Evolutionary conservation across 2,329 filamentous ascomycete genomes (phyloP).

Genomic region (Emmonsia crescens): DNA sequence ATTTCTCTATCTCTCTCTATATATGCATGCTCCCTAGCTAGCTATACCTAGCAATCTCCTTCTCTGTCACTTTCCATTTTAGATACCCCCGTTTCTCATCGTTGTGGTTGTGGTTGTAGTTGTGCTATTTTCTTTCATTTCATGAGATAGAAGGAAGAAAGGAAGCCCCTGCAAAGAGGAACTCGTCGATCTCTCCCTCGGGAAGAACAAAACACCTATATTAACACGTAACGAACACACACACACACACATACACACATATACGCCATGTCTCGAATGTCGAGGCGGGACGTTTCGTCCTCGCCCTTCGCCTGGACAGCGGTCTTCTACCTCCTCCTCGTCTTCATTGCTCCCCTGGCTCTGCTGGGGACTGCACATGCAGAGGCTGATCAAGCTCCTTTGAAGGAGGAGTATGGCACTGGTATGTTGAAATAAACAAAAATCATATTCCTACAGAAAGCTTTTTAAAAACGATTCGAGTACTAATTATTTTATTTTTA

Average conservation of each 20-base stretch:
- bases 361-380: constrained; percentile 67
- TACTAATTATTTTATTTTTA: not conserved
- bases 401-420: constrained; percentile 66
- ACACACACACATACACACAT: not conserved
- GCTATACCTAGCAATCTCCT: not conserved
- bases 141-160: not conserved
- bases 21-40: constrained; percentile 8
- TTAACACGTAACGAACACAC: too few species aligned
- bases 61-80: not conserved
- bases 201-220: not conserved
- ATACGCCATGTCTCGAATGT: constrained; percentile 46
- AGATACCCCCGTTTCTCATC: not conserved
- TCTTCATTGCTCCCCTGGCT: constrained; percentile 74
- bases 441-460: not conserved
- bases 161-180: not conserved
- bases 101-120: too few species aligned
- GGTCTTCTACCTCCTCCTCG: constrained; percentile 80
- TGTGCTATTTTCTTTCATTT: too few species aligned
- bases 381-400: constrained; percentile 55
- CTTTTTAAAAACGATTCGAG: too few species aligned
- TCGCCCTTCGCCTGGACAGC: constrained; percentile 76
- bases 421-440: too few species aligned
- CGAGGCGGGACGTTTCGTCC: constrained; percentile 48
- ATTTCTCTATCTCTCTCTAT: constrained; percentile 10
- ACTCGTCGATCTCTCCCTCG: not conserved